Conservation (phyloP, 805 yeast species). For the Candida pseudoglaebosa region DNA sequence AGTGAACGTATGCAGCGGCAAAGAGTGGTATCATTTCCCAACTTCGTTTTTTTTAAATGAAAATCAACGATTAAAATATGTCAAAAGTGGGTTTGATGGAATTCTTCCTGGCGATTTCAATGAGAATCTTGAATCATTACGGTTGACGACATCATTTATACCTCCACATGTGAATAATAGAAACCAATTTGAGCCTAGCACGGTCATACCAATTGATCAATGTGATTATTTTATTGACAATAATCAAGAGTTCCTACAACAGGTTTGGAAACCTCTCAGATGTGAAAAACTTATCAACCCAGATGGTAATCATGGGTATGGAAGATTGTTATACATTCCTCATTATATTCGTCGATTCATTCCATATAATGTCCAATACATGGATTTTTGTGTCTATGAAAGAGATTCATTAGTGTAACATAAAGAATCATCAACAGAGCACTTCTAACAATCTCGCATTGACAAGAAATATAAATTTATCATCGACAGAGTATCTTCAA, state of each 20-base stretch:
- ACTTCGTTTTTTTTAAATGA: constrained; percentile 77
- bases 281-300: constrained; percentile 54
- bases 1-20: constrained; percentile 74
- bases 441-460: too few relatives aligned
- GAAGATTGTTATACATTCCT: constrained; percentile 54
- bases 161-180: constrained; percentile 73
- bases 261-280: constrained; percentile 45
- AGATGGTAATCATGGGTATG: constrained; percentile 46
- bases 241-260: constrained; percentile 22
- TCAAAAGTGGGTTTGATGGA: constrained; percentile 78
- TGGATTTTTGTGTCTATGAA: constrained; percentile 48
- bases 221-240: constrained; percentile 78
- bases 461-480: too few relatives aligned
- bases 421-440: background rate
- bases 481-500: background rate
- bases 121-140: constrained; percentile 32
- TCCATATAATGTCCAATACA: constrained; percentile 38
- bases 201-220: constrained; percentile 42
- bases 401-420: constrained; percentile 3
- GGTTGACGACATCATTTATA: constrained; percentile 36
- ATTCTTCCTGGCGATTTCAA: constrained; percentile 82
- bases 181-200: constrained; percentile 61
- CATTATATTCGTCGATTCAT: constrained; percentile 16
- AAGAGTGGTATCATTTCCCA: constrained; percentile 95
- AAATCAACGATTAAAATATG: constrained; percentile 60